Conservation (phyloP, 2,329 filamentous ascomycete species). For the Celoporthe dispersa region DNA sequence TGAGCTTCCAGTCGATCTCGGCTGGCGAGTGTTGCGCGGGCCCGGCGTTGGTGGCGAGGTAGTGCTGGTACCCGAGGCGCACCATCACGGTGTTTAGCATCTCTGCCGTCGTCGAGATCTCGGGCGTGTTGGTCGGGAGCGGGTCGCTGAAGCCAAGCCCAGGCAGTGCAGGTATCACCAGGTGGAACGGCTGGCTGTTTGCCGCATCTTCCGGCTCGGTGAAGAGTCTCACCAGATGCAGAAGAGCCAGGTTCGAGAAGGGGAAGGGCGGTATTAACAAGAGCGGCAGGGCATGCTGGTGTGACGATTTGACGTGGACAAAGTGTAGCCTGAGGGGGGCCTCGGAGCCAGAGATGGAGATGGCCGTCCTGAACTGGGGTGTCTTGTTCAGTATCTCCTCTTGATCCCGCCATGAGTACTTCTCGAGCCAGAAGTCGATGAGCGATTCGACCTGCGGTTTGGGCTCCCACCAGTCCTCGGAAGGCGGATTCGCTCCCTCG, state of each 20-base stretch:
- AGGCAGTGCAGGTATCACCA: slow-evolving; percentile 69
- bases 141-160: slow-evolving; percentile 71
- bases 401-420: slow-evolving; percentile 66
- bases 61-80: slow-evolving; percentile 61
- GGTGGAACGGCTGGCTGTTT: slow-evolving; percentile 60
- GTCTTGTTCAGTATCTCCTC: slow-evolving; percentile 61
- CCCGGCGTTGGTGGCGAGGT: slow-evolving; percentile 60
- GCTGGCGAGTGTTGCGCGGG: slow-evolving; percentile 51
- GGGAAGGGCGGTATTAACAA: slow-evolving; percentile 70
- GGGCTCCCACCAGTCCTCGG: slow-evolving; percentile 60
- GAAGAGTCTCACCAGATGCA: slow-evolving; percentile 58
- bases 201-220: slow-evolving; percentile 55
- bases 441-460: slow-evolving; percentile 67
- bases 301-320: slow-evolving; percentile 61
- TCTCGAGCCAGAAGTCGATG: slow-evolving; percentile 69
- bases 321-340: slow-evolving; percentile 64
- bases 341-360: slow-evolving; percentile 47
- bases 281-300: slow-evolving; percentile 61
- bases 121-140: slow-evolving; percentile 52
- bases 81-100: slow-evolving; percentile 64
- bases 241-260: slow-evolving; percentile 64
- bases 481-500: slow-evolving; percentile 53
- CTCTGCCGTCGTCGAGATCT: slow-evolving; percentile 57
- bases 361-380: slow-evolving; percentile 67
- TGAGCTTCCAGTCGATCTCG: slow-evolving; percentile 57